Evolutionary conservation across 306 rosid species (phyloP).

Genomic region (Styphnolobium japonicum): DNA sequence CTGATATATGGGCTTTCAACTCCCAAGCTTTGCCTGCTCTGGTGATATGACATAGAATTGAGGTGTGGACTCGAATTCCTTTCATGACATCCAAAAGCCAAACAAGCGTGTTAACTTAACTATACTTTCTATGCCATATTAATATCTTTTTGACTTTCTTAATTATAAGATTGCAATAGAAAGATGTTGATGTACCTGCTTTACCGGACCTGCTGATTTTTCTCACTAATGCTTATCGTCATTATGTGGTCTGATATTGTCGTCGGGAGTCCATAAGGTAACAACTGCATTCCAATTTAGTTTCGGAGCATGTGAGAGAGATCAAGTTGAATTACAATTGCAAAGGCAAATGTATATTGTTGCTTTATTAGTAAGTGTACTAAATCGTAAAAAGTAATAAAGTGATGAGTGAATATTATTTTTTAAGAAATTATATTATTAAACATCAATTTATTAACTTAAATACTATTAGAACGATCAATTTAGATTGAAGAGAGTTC

Average conservation of each 20-base stretch:
- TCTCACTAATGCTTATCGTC: background rate
- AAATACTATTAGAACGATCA: too few relatives aligned
- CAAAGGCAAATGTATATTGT: background rate
- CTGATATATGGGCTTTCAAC: background rate
- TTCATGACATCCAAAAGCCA: background rate
- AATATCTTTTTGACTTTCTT: background rate
- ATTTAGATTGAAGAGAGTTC: too few relatives aligned
- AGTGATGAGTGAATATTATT: too few relatives aligned
- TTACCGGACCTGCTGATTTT: conserved; percentile 11
- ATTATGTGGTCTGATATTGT: background rate
- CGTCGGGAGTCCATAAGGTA: background rate
- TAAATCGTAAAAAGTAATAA: too few relatives aligned
- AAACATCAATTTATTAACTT: too few relatives aligned
- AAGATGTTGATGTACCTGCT: conserved; percentile 8
- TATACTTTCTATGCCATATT: background rate
- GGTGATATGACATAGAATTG: background rate
- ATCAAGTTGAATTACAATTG: background rate
- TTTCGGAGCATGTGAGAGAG: background rate
- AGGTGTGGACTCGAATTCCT: background rate
- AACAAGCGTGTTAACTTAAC: background rate
- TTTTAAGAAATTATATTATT: too few relatives aligned
- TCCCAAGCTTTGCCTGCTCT: too few relatives aligned
- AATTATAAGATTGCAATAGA: background rate
- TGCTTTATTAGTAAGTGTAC: too few relatives aligned
- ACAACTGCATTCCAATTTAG: background rate